Conservation (phyloP, 306 rosid species). For the Betula pendula region DNA sequence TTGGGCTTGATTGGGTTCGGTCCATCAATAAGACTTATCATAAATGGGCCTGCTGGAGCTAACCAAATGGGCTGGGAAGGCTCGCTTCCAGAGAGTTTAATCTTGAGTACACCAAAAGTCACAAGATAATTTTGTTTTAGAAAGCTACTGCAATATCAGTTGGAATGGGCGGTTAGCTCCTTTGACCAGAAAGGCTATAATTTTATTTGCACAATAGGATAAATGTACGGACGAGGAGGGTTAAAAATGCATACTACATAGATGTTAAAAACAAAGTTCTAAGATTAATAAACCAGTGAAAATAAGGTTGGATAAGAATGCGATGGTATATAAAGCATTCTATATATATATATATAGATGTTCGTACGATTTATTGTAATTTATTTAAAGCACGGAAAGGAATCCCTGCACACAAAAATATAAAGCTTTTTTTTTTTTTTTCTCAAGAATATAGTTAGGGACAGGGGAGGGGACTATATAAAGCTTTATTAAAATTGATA, state of each 20-base stretch:
- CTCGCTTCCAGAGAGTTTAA: too few species aligned
- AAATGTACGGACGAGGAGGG: neutral
- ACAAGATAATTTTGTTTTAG: neutral
- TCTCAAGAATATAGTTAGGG: too few species aligned
- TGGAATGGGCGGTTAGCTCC: neutral
- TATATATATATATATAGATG: too few species aligned
- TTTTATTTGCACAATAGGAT: neutral
- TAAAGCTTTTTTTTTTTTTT: neutral
- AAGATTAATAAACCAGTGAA: neutral
- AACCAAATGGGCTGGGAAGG: too few species aligned
- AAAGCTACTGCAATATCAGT: neutral
- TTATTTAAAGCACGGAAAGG: neutral
- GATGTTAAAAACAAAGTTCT: neutral
- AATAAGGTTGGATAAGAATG: constrained; percentile 27
- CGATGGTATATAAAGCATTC: neutral
- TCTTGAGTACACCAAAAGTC: neutral
- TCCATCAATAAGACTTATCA: too few species aligned
- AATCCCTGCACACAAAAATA: neutral
- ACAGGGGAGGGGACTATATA: too few species aligned
- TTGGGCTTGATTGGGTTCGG: too few species aligned
- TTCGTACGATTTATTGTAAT: neutral
- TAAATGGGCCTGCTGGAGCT: too few species aligned
- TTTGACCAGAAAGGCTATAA: neutral
- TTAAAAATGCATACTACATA: neutral
- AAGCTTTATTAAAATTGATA: too few species aligned